Evolutionary conservation across 192 early-diverging fungal genomes (phyloP), one percentile per base, ranked within the genome.

Genomic region (Podila minutissima): DNA sequence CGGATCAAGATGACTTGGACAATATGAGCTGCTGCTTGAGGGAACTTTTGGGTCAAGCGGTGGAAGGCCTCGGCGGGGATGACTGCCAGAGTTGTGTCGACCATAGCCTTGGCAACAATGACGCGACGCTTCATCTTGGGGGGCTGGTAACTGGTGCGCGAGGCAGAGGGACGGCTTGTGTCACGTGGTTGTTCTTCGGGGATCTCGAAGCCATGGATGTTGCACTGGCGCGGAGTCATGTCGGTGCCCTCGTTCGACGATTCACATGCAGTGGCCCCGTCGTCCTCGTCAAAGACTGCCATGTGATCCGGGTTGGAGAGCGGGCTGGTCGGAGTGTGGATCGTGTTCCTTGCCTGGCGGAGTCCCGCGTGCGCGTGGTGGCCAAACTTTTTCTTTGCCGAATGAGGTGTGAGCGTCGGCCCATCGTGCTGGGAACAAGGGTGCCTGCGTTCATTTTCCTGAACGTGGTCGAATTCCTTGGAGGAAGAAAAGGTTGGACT

Each of bases 1-100:
- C 98, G 90, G 2, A 96, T 96, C 71, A 99, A 74, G 67, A 99
- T 97, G 19, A 98, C 96, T 70, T 97, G 98, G 5, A 95, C 91
- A 46, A 99, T 97, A 67, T 97, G 95, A 37, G 98, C 94, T 0
- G 94, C 95, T 0, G 97, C 94, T 60, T 93, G 92, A 24, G 97
- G 97, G 83, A 95, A 96, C 72, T 97, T 95, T 73, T 92, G 91
- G 13, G 93, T 94, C 61, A 99, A 83, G 58, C 93, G 89, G 69
- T 92, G 91, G 74, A 99, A 99, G 1, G 97, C 96, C 69, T 94
- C 91, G 13, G 92, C 96, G 7, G 98, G 98, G 57, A 99, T 96
- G 49, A 98, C 93, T 24, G 94, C 95, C 37, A 99, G 86, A 0
- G 97, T 99, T 2, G 94, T 95, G 79, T 96, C 94, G 7, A 89